These are phyloP conservation scores for carrot (Daucus carota) DNA, from an alignment of 129 eudicot genomes.

Conservation along the genomic window DNA sequence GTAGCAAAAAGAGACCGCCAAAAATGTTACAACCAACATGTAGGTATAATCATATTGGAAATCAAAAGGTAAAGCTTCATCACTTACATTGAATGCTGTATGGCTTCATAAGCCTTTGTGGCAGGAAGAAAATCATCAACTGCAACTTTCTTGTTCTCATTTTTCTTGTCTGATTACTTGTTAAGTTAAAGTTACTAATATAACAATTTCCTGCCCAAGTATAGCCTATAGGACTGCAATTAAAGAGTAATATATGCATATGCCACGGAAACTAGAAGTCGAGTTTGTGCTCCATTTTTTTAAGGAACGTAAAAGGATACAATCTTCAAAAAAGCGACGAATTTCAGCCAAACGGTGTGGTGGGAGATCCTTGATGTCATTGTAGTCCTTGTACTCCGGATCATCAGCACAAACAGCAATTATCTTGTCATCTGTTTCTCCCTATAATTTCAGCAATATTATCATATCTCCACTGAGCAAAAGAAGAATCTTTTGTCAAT, in stretches of 20 bases:
- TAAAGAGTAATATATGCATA: too few relatives aligned
- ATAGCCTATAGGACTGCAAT: too few relatives aligned
- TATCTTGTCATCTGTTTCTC: conserved; percentile 55
- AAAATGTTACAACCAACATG: neutral
- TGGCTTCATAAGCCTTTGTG: conserved; percentile 57
- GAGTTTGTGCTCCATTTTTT: neutral
- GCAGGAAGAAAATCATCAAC: conserved; percentile 82
- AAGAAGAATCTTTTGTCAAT: neutral
- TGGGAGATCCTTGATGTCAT: conserved; percentile 20
- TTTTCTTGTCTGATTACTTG: conserved; percentile 61
- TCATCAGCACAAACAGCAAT: conserved; percentile 24
- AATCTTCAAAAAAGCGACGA: conserved; percentile 93
- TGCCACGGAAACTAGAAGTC: neutral
- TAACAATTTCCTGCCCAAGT: neutral
- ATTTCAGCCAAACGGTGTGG: conserved; percentile 24
- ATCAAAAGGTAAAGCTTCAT: neutral
- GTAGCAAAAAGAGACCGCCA: neutral
- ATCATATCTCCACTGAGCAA: neutral
- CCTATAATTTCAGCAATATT: conserved; percentile 29
- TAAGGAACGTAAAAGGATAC: conserved; percentile 49
- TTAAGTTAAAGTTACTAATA: conserved; percentile 25
- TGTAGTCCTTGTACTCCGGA: conserved; percentile 19
- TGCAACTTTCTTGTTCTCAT: conserved; percentile 92
- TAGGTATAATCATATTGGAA: neutral
- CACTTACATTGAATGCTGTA: conserved; percentile 75